Evolutionary conservation across 257 asterid species (phyloP), one percentile per base, ranked within the genome.

Genomic region (Paulownia fortunei): DNA sequence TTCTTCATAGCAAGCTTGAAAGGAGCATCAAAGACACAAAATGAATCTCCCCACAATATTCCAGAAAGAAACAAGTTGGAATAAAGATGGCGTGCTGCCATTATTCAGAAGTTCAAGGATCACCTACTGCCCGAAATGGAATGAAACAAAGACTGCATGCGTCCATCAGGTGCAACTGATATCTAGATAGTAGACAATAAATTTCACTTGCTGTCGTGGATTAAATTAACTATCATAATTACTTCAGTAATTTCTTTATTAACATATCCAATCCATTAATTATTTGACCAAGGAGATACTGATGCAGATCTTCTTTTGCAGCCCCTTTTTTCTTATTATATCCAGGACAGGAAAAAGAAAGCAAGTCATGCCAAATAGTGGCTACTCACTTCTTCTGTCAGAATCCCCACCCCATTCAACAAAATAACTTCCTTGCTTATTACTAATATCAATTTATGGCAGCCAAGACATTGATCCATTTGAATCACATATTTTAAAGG

Each of bases 21-120:
- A 70, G 68, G 37, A 58, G 39, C 81, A 77, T 55, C 54, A 73
- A 72, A 67, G 8, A 56, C 61, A 34, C 52, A 23, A 61, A 56
- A 56, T 23, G 5, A 3, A 42, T 79, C 41, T 18, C 59, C 16
- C 13, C 9, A 8, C 26, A 47, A 63, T 37, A 24, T 30, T 68
- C 32, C 49, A 23, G 9, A 26, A 30, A 58, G 30, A 55, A 78
- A 69, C 6, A 36, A 37, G 8, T 10, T 51, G 54, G 23, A 23
- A 46, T 16, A 30, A n/a, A 76, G 62, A 54, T 49, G 13, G 0
- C 16, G 3, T 24, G 72, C 75, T 59, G 12, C 21, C 7, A 15
- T 46, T 36, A 51, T 24, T 39, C 41, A 24, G 37, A 76, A 72
- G 71, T 39, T 42, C 58, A 65, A 72, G 52, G 30, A n/a, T 26